Evolutionary conservation across 495 filamentous ascomycete species (phyloP), one percentile per base, ranked within the genome.

Genomic region (Lophium mytilinum): DNA sequence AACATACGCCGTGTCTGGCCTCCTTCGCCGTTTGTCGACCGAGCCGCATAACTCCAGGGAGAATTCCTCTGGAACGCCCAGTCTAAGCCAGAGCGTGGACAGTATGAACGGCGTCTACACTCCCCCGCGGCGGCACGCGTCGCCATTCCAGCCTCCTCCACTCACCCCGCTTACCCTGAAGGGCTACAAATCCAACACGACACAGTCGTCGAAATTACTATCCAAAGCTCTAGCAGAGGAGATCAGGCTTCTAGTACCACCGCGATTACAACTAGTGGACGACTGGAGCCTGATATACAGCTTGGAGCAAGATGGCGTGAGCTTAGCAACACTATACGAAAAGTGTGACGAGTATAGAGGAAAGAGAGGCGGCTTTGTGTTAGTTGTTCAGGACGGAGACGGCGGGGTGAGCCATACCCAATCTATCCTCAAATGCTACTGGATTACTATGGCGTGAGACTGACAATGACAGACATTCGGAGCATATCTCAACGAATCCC

Each of bases 271-370:
- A 70, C 80, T 98, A 12, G 81, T 83, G 56, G 90, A 97, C 58
- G 83, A 83, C 58, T 98, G 93, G 93, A 75, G 77, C 34, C 72
- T 97, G 17, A 80, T 83, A 24, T 98, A 96, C 73, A 92, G 87
- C 58, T 78, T 98, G n/a, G 91, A 95, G 61, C 84, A 91, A 70
- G 82, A 98, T 71, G 93, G 93, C 35, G 87, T 89, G 55, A 93
- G 88, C 56, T 74, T 98, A 7, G 77, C 76, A 24, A 97, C 93
- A 11, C 75, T 98, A 34, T 98, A 97, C 70, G 80, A 89, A 52
- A 85, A 85, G 60, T 88, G 82, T 63, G 76, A 78, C 24, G 69
- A 76, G 10, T 76, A 84, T 56, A 71, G 81, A 53, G 84, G 88
- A 42, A 79, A 80, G 64, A 74, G 89, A 55, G 87, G 86, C 12